These are phyloP conservation scores for Cutaneotrichosporon cutaneum DNA, from an alignment of 1,284 basidiomycete species.

Conservation along the genomic window DNA sequence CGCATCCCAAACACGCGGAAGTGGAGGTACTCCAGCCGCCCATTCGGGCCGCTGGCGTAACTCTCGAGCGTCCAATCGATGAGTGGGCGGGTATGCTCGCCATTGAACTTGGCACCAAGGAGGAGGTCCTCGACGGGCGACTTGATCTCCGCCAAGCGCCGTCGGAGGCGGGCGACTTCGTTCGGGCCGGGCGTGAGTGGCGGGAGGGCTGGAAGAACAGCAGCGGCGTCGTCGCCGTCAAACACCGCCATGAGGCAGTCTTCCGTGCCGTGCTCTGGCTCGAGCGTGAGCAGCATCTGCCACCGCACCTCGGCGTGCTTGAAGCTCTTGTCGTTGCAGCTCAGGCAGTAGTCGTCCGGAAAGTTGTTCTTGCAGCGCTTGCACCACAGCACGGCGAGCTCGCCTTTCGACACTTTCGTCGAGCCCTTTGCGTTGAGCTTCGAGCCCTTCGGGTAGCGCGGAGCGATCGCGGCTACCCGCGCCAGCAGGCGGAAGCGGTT, in stretches of 20 bases:
- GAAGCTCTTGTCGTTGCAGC: slow-evolving; percentile 18
- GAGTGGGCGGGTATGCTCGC: slow-evolving; percentile 24
- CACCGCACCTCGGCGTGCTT: slow-evolving; percentile 10
- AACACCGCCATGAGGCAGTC: neutral
- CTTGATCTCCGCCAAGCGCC: slow-evolving; percentile 16
- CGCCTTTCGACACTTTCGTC: neutral
- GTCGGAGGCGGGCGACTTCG: slow-evolving; percentile 23
- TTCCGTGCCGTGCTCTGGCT: slow-evolving; percentile 1
- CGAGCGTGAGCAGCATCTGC: slow-evolving; percentile 17
- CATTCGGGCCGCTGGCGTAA: neutral
- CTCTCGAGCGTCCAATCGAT: slow-evolving; percentile 39
- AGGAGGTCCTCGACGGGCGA: slow-evolving; percentile 27
- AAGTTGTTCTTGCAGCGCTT: slow-evolving; percentile 12
- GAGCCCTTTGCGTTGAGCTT: slow-evolving; percentile 1
- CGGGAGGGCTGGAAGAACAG: slow-evolving; percentile 37
- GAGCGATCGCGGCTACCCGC: slow-evolving; percentile 24
- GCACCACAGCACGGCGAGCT: slow-evolving; percentile 20
- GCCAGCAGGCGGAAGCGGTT: slow-evolving; percentile 39
- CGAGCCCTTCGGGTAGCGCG: slow-evolving; percentile 5
- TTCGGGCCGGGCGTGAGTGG: slow-evolving; percentile 30
- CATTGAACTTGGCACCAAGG: slow-evolving; percentile 33
- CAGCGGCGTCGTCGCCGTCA: slow-evolving; percentile 10
- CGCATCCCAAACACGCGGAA: slow-evolving; percentile 21
- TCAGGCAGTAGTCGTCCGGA: slow-evolving; percentile 10
- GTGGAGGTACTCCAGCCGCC: slow-evolving; percentile 11